phyloP scores from a whole-genome alignment of 768 basidiomycete species.

The Candolleomyces eurysporus region DNA sequence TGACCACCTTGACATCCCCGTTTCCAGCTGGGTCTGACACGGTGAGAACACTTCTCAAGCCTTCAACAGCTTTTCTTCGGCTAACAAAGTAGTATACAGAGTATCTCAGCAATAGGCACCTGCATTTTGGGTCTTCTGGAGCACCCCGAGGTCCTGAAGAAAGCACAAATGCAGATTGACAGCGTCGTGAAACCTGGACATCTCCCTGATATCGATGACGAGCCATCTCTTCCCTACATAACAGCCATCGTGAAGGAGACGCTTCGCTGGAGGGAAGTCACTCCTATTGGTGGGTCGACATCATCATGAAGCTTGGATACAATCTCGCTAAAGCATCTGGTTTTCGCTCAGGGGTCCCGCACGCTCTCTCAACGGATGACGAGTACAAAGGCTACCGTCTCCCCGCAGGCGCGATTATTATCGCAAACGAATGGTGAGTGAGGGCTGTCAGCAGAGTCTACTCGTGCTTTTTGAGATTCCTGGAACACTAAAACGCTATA shows the following conservation, averaged over 20 bases:
- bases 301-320: background rate
- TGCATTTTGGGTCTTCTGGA: constrained; percentile 12
- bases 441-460: background rate
- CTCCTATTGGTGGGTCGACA: constrained; percentile 20
- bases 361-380: constrained; percentile 22
- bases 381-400: constrained; percentile 29
- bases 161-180: constrained; percentile 35
- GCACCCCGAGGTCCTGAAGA: constrained; percentile 19
- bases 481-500: background rate
- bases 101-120: constrained; percentile 5
- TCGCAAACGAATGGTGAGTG: constrained; percentile 29
- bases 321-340: background rate
- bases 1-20: background rate
- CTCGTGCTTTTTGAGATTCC: too few species aligned
- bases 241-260: constrained; percentile 29
- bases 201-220: constrained; percentile 31
- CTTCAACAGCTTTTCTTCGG: too few species aligned
- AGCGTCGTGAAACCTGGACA: constrained; percentile 25
- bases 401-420: constrained; percentile 29
- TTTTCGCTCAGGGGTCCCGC: constrained; percentile 16
- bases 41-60: background rate
- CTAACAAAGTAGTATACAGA: background rate
- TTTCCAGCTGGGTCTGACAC: constrained; percentile 19
- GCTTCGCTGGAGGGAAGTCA: constrained; percentile 24
- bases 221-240: constrained; percentile 27